Percentiles rank a stretch among this genome's conserved stretches.
Conservation (phyloP, 768 basidiomycete species). For the Kwoniella sp. region DNA sequence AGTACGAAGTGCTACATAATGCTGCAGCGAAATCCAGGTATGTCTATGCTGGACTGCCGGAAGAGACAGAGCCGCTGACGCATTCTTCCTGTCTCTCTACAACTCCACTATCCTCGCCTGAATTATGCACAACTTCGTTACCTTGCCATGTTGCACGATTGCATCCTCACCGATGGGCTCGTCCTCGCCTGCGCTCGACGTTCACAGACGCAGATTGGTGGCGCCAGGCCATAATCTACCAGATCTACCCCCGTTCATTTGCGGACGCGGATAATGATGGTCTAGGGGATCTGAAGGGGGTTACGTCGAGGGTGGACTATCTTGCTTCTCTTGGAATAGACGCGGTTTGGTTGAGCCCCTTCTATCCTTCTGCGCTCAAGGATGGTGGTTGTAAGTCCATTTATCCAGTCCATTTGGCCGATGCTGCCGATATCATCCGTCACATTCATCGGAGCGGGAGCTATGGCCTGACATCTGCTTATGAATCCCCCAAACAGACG, state of each 20-base stretch:
- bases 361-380: constrained; percentile 48
- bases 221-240: constrained; percentile 48
- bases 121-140: too few species aligned
- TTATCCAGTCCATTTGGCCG: too few species aligned
- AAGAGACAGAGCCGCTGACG: too few species aligned
- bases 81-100: too few species aligned
- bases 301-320: constrained; percentile 43
- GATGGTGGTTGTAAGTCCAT: constrained; percentile 48
- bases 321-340: constrained; percentile 39
- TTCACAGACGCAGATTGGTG: constrained; percentile 41
- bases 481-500: constrained; percentile 24
- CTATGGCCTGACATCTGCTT: too few species aligned
- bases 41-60: background rate
- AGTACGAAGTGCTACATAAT: too few species aligned
- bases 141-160: too few species aligned
- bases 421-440: too few species aligned
- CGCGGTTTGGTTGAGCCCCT: constrained; percentile 46
- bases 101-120: too few species aligned
- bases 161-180: too few species aligned
- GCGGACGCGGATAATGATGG: constrained; percentile 45
- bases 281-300: constrained; percentile 46
- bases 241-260: constrained; percentile 51
- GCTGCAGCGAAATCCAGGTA: background rate
- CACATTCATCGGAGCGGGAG: too few species aligned
- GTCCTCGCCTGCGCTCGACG: too few species aligned